A percentile compares a stretch with the other conserved stretches of the same genome.
These are phyloP conservation scores for Avicennia marina DNA, from an alignment of 257 asterid species.

Conservation along the genomic window DNA sequence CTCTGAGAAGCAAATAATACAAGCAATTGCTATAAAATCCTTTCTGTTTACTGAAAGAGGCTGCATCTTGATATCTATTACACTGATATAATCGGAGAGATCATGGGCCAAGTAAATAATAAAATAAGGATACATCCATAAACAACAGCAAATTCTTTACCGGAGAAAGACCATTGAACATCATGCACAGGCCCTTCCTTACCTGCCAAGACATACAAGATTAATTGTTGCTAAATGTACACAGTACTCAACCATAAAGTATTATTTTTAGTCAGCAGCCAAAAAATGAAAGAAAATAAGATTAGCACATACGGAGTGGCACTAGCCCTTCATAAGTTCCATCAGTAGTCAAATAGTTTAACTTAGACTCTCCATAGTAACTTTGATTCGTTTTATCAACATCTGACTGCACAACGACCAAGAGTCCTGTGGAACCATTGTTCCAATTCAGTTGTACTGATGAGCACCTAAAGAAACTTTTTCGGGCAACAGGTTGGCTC, in stretches of 20 bases:
- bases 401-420: constrained; percentile 86
- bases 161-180: constrained; percentile 88
- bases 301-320: constrained; percentile 60
- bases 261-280: no score
- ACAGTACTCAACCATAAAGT: constrained; percentile 13
- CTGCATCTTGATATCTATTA: constrained; percentile 8
- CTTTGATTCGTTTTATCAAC: constrained; percentile 99
- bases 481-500: constrained; percentile 76
- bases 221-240: constrained; percentile 10
- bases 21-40: no score
- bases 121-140: constrained; percentile 91
- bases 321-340: constrained; percentile 92
- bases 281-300: constrained; percentile 10
- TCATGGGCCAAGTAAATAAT: not conserved
- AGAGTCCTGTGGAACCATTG: constrained; percentile 76
- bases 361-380: constrained; percentile 94
- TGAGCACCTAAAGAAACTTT: constrained; percentile 93
- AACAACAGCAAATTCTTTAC: constrained; percentile 96
- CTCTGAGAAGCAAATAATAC: no score
- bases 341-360: constrained; percentile 91
- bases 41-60: constrained; percentile 3
- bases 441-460: constrained; percentile 89
- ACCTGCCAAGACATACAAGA: constrained; percentile 49
- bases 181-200: constrained; percentile 98
- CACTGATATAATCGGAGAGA: not conserved